Evolutionary conservation across 2,329 filamentous ascomycete species (phyloP).

Genomic region (Cordyceps fumosorosea): DNA sequence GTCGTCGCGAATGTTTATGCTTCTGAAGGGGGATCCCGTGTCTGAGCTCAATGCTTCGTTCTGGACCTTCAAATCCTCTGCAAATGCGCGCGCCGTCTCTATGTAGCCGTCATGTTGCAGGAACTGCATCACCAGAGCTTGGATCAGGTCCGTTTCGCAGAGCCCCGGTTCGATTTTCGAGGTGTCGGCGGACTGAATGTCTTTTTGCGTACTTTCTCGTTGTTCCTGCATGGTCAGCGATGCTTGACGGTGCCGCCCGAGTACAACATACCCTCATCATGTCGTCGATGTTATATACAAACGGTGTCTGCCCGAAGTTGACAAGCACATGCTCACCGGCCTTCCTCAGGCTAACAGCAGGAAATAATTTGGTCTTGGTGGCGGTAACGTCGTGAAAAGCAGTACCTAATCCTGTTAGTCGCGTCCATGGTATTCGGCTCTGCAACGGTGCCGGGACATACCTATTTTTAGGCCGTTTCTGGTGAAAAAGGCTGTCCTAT

Average conservation of each 20-base stretch:
- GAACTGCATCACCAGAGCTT: conserved; percentile 77
- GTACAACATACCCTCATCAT: conserved; percentile 61
- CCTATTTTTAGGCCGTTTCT: conserved; percentile 55
- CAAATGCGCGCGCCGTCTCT: conserved; percentile 84
- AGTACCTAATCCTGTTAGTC: conserved; percentile 41
- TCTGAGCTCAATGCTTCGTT: conserved; percentile 61
- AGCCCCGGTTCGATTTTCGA: conserved; percentile 54
- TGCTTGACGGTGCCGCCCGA: neutral
- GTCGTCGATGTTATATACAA: conserved; percentile 85
- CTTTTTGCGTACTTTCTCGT: conserved; percentile 48
- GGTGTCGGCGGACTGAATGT: conserved; percentile 55
- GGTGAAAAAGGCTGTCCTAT: conserved; percentile 61
- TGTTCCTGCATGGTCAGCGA: conserved; percentile 42
- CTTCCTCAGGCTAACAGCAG: conserved; percentile 59
- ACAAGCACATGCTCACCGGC: conserved; percentile 53
- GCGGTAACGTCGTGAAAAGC: conserved; percentile 64
- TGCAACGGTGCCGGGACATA: conserved; percentile 24
- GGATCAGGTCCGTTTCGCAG: conserved; percentile 71
- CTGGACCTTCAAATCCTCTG: conserved; percentile 70
- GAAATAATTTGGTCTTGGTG: conserved; percentile 56
- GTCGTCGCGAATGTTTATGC: conserved; percentile 68
- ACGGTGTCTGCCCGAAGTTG: conserved; percentile 68
- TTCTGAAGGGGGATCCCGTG: conserved; percentile 43
- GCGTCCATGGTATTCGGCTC: neutral
- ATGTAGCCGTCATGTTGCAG: conserved; percentile 93